phyloP scores from a whole-genome alignment of 225 moss, liverwort and hornwort genomes.

The Antitrichia curtipendula region DNA sequence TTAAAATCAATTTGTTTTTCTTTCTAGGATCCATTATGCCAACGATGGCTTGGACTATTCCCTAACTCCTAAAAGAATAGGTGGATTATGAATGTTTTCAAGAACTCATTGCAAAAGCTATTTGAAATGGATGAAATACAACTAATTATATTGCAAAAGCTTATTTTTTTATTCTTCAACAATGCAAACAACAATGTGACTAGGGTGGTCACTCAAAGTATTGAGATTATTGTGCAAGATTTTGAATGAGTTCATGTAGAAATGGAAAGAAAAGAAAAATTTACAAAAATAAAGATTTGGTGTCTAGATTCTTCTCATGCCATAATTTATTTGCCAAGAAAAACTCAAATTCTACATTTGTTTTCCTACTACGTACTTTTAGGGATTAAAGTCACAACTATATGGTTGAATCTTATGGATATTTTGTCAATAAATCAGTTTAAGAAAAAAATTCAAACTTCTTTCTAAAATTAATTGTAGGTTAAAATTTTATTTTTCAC shows the following conservation, averaged over 20 bases:
- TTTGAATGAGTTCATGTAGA: background rate
- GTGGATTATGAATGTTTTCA: background rate
- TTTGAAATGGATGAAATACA: rapidly evolving
- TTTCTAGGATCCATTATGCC: background rate
- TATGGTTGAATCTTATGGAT: rapidly evolving
- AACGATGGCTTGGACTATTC: background rate
- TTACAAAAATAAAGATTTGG: rapidly evolving
- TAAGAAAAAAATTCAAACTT: background rate
- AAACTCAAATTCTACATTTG: background rate
- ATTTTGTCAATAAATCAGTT: background rate
- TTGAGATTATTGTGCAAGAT: background rate
- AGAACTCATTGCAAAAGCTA: rapidly evolving
- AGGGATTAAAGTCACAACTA: background rate
- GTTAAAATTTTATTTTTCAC: background rate
- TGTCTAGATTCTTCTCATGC: background rate
- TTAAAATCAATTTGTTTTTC: background rate
- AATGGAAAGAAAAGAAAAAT: rapidly evolving
- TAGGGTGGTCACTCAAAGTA: rapidly evolving
- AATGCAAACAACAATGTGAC: background rate
- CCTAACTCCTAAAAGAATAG: background rate
- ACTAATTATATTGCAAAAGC: background rate
- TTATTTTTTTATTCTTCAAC: background rate
- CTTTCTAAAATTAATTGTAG: background rate
- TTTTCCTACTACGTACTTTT: background rate
- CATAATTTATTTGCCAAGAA: background rate